Base-by-base conservation (phyloP, 2,329 filamentous ascomycete species). In the Ophiostoma tasmaniense region DNA sequence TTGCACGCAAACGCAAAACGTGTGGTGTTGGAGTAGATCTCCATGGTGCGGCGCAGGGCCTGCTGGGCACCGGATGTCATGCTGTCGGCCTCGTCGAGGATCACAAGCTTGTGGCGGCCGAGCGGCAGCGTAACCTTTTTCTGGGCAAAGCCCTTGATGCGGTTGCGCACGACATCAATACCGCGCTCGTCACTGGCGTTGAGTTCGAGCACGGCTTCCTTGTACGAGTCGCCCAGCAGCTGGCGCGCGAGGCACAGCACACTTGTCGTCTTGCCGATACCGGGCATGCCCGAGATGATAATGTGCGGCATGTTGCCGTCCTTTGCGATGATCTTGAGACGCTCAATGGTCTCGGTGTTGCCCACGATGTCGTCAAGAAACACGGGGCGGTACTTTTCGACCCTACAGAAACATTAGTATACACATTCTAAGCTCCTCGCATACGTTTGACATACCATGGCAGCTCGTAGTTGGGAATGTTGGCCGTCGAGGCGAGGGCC, bases 251-350 rank as follows among this genome's bases (percentile, higher is more conserved):
- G 87, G 77, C 95, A 98, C 71, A 98, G 82, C 69, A 99, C 89
- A 69, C 93, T 97, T 0, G 95, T 98, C 3, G 95, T 99, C 83
- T 99, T 99, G 79, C 95, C 95, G 76, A 98, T 99, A 76, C 95
- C 95, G 25, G 95, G 95, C 93, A 97, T 98, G 71, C 95, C 95
- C n/a, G 92, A 97, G 76, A 99, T 98, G 80, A 99, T 98, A 76
- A 99, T 88, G 80, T 99, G 95, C 2, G 95, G 95, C 93, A 99
- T 97, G 80, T 99, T 99, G 74, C 95, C 95, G 81, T 98, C 95
- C 79, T 93, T 95, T 64, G 95, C 93, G 75, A 99, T 98, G 76
- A 99, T 98, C 78, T 98, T 98, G 75, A 99, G 83, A 68, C 95
- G 90, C 79, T 98, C 94, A 75, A 99, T 93, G 0, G 95, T 99